A percentile compares a stretch with the other conserved stretches of the same genome.
Conservation (phyloP, 768 basidiomycete genomes). For the Candolleomyces aberdarensis region DNA sequence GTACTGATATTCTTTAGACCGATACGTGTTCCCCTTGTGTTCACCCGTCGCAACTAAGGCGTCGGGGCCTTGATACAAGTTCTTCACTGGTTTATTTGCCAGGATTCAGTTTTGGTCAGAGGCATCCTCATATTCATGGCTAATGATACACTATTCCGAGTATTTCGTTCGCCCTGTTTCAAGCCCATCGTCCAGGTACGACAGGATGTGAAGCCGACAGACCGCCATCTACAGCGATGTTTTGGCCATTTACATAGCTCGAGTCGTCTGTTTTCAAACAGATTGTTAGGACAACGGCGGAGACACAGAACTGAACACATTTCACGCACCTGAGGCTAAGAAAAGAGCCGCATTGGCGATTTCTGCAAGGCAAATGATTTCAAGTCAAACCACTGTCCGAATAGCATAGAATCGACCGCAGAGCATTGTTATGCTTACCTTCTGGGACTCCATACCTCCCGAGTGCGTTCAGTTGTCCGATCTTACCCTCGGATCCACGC, state of each 20-base stretch:
- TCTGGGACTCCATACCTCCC: constrained; percentile 80
- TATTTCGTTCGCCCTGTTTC: constrained; percentile 2
- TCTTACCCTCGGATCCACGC: constrained; percentile 68
- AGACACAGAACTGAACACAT: background rate
- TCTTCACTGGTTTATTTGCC: background rate
- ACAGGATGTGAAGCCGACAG: constrained; percentile 78
- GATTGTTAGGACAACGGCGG: background rate
- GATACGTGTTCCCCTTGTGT: constrained; percentile 20
- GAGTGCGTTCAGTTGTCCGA: constrained; percentile 83
- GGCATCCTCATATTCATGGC: background rate
- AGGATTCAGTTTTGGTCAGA: background rate
- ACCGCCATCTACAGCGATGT: constrained; percentile 84
- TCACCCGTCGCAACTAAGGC: constrained; percentile 9
- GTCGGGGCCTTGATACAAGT: background rate
- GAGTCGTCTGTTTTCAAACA: constrained; percentile 60
- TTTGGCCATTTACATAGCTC: constrained; percentile 91
- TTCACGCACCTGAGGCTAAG: constrained; percentile 73
- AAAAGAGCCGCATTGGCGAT: constrained; percentile 85
- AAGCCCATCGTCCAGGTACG: constrained; percentile 71
- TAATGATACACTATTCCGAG: no score
- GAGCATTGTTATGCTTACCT: constrained; percentile 41
- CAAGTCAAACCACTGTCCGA: background rate
- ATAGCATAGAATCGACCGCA: background rate
- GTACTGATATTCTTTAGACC: constrained; percentile 15
- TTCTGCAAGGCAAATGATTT: constrained; percentile 44